Base-by-base conservation (phyloP, 805 yeast species). In the Scheffersomyces lignosus region DNA sequence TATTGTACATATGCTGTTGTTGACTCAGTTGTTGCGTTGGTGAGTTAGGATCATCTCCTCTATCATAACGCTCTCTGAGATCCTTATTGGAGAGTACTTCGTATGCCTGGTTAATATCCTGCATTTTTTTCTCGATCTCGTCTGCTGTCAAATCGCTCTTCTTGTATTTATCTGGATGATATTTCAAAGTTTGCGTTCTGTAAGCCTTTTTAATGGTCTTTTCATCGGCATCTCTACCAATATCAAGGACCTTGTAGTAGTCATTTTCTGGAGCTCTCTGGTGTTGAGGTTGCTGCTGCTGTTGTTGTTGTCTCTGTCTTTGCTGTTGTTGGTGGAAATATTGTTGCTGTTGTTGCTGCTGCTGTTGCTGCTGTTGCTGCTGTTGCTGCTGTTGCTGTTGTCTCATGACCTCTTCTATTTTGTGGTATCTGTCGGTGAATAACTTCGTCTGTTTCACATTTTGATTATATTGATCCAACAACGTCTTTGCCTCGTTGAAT, bases 111-210 rank as follows among this genome's bases (percentile, higher is more conserved):
- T 91, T 93, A 45, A 91, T 86, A 37, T 83, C 90, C 32, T 95
- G 88, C 90, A 91, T 93, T 51, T 85, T 87, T 33, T 69, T 69
- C 60, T 88, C 96, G 25, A 84, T 83, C 40, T 83, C 76, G 22
- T 81, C 87, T 18, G 77, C 73, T 6, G 81, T 70, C 41, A 83
- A 57, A 26, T 82, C 87, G 24, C 80, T 81, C 1, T 71, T 70
- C 51, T 80, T 80, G 55, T 86, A 82, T 58, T 91, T 93, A 62
- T 91, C 99, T 0, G 99, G 99, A 56, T 91, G 99, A 58, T 75
- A 87, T 54, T 80, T 80, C 52, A 83, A 82, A 24, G 93, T 83
- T 52, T 82, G 76, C 5, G 80, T 71, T 40, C 96, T 71, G 62
- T 89, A 84, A 0, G 95, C 95, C 58, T 79, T 83, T 51, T 83